phyloP scores from a whole-genome alignment of 306 rosid genomes.

The Fagus crenata region DNA sequence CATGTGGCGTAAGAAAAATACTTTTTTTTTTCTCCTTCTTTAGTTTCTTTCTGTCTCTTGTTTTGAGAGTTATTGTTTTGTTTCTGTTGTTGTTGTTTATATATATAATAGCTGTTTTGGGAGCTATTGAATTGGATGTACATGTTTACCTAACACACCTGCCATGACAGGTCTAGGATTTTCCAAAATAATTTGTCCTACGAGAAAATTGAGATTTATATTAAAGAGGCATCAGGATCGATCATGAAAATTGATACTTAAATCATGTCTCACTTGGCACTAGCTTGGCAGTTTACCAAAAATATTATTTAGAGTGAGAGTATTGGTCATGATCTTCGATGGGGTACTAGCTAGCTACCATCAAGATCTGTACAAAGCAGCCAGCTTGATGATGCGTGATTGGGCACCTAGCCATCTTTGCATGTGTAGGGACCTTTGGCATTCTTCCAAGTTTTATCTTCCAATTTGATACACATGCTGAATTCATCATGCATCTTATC shows the following conservation, averaged over 20 bases:
- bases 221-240: not conserved
- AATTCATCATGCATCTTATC: not conserved
- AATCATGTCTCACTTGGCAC: not conserved
- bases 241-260: not conserved
- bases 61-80: no score
- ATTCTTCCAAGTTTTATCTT: not conserved
- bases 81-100: no score
- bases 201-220: not conserved
- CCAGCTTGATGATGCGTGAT: constrained; percentile 2
- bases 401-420: not conserved
- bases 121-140: constrained; percentile 1
- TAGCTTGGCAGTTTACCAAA: not conserved
- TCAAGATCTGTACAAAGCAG: not conserved
- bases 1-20: not conserved
- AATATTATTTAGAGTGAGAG: not conserved
- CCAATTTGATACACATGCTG: not conserved
- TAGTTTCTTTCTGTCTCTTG: not conserved
- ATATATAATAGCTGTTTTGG: no score
- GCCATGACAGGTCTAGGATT: not conserved
- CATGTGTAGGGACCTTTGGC: not conserved
- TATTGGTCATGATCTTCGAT: no score
- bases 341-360: no score
- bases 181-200: not conserved
- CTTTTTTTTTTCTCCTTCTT: not conserved
- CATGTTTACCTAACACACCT: not conserved